These are phyloP conservation scores for Phyllosticta citriasiana DNA, from an alignment of 2,329 filamentous ascomycete genomes.

Conservation along the genomic window DNA sequence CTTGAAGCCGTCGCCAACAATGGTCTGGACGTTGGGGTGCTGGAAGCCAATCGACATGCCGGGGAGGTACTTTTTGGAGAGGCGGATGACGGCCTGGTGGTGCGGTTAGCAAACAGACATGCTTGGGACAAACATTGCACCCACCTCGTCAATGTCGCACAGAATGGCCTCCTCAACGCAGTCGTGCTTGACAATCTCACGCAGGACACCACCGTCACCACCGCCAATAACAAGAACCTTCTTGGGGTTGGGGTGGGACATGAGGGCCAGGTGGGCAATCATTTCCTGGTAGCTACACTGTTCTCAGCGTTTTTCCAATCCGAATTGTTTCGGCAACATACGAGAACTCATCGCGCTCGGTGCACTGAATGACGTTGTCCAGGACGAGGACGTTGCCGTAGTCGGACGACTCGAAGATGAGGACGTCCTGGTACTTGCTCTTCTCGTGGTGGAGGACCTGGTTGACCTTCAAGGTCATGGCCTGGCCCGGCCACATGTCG, in stretches of 20 bases:
- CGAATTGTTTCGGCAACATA: constrained; percentile 30
- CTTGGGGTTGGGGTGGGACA: constrained; percentile 96
- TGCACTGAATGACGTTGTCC: constrained; percentile 98
- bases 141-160: constrained; percentile 93
- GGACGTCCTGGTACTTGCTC: constrained; percentile 96
- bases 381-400: constrained; percentile 93
- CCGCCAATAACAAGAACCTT: constrained; percentile 97
- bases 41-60: constrained; percentile 88
- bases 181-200: constrained; percentile 98
- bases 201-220: constrained; percentile 92
- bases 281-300: constrained; percentile 80
- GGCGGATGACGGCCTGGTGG: constrained; percentile 72
- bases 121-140: not conserved
- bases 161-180: constrained; percentile 91
- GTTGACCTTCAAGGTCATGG: constrained; percentile 90
- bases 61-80: constrained; percentile 96
- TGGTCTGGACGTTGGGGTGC: constrained; percentile 85
- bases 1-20: constrained; percentile 97
- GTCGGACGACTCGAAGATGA: constrained; percentile 97
- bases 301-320: not conserved
- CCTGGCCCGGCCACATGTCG: constrained; percentile 95
- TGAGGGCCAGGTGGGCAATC: constrained; percentile 98
- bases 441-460: constrained; percentile 98
- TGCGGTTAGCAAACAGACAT: not conserved
- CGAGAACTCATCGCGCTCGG: constrained; percentile 97